Percentiles rank a stretch among this genome's conserved stretches.
phyloP scores from a whole-genome alignment of 129 eudicot species.

The Saussurea involucrata region DNA sequence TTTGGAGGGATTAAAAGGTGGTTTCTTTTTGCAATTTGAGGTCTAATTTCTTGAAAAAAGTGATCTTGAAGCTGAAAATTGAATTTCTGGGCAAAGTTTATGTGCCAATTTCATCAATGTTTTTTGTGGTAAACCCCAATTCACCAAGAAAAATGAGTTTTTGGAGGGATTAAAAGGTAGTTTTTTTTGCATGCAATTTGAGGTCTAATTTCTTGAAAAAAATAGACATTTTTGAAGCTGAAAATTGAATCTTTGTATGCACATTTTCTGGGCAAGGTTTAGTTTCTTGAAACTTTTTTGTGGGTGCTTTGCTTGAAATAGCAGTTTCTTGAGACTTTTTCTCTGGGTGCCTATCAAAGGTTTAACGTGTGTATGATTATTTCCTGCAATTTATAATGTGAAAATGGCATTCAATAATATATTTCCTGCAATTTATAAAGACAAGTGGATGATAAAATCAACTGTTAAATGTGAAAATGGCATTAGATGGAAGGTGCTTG shows the following conservation, averaged over 20 bases:
- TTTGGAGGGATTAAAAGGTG: too few relatives aligned
- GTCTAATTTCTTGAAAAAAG: conserved; percentile 4
- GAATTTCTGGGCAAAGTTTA: background rate
- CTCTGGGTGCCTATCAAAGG: background rate
- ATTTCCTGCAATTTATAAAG: too few relatives aligned
- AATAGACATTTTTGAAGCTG: background rate
- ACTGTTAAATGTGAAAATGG: too few relatives aligned
- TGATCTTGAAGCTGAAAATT: background rate
- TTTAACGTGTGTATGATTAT: background rate
- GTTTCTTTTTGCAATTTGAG: background rate
- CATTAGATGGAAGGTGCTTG: too few relatives aligned
- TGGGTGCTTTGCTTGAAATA: conserved; percentile 13
- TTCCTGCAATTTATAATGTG: background rate
- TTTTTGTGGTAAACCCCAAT: too few relatives aligned
- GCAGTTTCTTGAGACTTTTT: background rate
- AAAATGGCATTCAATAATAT: background rate
- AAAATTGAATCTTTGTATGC: background rate
- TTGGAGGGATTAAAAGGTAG: too few relatives aligned
- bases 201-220: conserved; percentile 3
- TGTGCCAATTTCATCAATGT: background rate
- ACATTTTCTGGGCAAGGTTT: background rate
- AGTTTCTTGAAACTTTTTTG: background rate
- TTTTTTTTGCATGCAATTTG: too few relatives aligned
- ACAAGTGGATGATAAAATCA: too few relatives aligned
- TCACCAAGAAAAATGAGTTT: too few relatives aligned